Evolutionary conservation across 768 basidiomycete species (phyloP), one percentile per base, ranked within the genome.

Genomic region (Macrocybe gigantea): DNA sequence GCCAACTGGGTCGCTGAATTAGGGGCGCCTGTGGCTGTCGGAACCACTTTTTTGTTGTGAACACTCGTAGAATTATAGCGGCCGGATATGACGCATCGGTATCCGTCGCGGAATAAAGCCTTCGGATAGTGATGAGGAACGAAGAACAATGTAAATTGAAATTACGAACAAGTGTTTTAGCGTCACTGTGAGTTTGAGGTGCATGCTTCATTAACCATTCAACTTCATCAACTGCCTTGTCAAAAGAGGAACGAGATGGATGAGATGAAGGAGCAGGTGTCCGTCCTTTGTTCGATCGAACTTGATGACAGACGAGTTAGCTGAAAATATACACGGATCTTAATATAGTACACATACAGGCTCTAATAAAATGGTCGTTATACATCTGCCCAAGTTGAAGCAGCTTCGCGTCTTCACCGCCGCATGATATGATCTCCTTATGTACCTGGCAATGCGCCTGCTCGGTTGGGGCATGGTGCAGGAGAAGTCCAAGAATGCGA

Each of bases 21-120:
- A 4, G 22, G 22, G 22, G 22, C 22, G 22, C 22, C 22, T 2
- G 22, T 22, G 22, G 22, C 22, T 22, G 22, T 22, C 22, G 22
- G 22, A 22, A 22, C 22, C 37, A 41, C 6, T 5, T 41, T 32
- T 6, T 41, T 32, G 12, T 29, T 15, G 7, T 9, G 40, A 13
- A 40, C 39, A 31, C 29, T 40, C 10, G 33, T 29, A 31, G 33
- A 30, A 13, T 54, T 47, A 22, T 45, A 54, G 30, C 31, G 48
- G 15, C 51, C 51, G 6, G 51, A 38, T 12, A 52, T 33, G 2
- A 47, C 36, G 22, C 54, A 55, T 39, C 42, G n/a, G 36, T 31
- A 52, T 30, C 45, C 47, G 41, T 54, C 53, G n/a, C 47, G 44
- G 12, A 49, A 12, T 14, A 49, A 48, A 13, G 47, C 48, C 53